Conservation (phyloP, 2,329 filamentous ascomycete genomes). For the Phialophora macrospora region DNA sequence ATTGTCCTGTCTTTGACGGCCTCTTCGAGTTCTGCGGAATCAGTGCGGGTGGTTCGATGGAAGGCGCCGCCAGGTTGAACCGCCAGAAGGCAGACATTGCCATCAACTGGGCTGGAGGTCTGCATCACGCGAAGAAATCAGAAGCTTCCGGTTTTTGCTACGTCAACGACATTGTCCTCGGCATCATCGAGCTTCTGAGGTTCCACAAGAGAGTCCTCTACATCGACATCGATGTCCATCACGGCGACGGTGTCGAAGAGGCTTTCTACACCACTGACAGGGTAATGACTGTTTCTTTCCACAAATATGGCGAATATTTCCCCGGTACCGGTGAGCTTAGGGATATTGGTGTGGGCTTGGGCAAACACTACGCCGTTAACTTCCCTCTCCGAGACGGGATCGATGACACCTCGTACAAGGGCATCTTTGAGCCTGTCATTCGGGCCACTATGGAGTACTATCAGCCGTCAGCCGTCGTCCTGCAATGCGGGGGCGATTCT, state of each 20-base stretch:
- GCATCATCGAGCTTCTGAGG: conserved; percentile 67
- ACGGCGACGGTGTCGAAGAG: conserved; percentile 72
- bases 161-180: conserved; percentile 79
- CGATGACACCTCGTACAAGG: conserved; percentile 69
- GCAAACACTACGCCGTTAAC: conserved; percentile 72
- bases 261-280: conserved; percentile 73
- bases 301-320: conserved; percentile 76
- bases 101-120: conserved; percentile 87
- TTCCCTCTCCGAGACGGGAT: conserved; percentile 72
- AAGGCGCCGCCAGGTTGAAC: conserved; percentile 70
- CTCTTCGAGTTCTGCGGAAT: conserved; percentile 74
- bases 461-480: conserved; percentile 68
- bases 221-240: conserved; percentile 71
- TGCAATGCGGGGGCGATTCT: conserved; percentile 72
- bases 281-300: conserved; percentile 73
- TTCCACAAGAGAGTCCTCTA: conserved; percentile 69
- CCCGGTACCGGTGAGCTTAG: conserved; percentile 71
- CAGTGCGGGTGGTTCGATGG: conserved; percentile 72
- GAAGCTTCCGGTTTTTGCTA: conserved; percentile 98
- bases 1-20: conserved; percentile 70
- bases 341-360: conserved; percentile 69
- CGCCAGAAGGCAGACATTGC: conserved; percentile 71
- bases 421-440: conserved; percentile 71
- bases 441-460: conserved; percentile 72
- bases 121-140: conserved; percentile 94